Evolutionary conservation across 164 flowering plant genomes (phyloP).

Genomic region (Berberis thunbergii): DNA sequence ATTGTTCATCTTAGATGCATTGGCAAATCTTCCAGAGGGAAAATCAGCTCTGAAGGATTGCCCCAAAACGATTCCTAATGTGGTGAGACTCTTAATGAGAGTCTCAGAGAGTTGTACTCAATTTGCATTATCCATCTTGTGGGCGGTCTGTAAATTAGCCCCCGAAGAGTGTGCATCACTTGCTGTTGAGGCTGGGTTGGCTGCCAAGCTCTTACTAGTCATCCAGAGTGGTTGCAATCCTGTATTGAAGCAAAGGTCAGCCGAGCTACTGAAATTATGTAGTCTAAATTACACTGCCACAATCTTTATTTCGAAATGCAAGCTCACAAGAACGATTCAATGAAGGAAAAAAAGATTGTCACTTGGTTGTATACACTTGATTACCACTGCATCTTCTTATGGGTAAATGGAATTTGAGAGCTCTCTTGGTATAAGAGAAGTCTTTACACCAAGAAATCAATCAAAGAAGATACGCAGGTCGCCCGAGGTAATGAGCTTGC

Average conservation of each 20-base stretch:
- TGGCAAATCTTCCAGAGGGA: conserved; percentile 53
- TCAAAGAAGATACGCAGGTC: not conserved
- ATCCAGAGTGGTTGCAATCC: conserved; percentile 89
- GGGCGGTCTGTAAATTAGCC: conserved; percentile 61
- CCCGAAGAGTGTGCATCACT: conserved; percentile 69
- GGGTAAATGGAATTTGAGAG: conserved; percentile 7
- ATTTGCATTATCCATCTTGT: conserved; percentile 60
- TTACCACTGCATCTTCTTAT: conserved; percentile 1
- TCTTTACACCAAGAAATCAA: not conserved
- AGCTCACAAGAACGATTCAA: conserved; percentile 85
- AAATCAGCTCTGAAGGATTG: conserved; percentile 55
- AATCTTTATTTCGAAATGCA: conserved; percentile 86
- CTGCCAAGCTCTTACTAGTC: conserved; percentile 80
- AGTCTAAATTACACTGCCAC: conserved; percentile 71
- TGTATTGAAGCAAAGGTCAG: conserved; percentile 60
- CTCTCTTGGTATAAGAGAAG: not conserved
- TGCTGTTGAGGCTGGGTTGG: conserved; percentile 82
- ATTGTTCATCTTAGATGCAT: conserved; percentile 44
- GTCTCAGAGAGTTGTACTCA: conserved; percentile 75
- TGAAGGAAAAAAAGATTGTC: conserved; percentile 19
- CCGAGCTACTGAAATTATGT: conserved; percentile 80
- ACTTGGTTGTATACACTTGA: conserved; percentile 3
- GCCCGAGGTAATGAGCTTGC: conserved; percentile 16
- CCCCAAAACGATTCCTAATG: conserved; percentile 48
- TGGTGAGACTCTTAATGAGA: conserved; percentile 67